Evolutionary conservation across 1,284 basidiomycete genomes (phyloP).

Genomic region (Athelia sp.): DNA sequence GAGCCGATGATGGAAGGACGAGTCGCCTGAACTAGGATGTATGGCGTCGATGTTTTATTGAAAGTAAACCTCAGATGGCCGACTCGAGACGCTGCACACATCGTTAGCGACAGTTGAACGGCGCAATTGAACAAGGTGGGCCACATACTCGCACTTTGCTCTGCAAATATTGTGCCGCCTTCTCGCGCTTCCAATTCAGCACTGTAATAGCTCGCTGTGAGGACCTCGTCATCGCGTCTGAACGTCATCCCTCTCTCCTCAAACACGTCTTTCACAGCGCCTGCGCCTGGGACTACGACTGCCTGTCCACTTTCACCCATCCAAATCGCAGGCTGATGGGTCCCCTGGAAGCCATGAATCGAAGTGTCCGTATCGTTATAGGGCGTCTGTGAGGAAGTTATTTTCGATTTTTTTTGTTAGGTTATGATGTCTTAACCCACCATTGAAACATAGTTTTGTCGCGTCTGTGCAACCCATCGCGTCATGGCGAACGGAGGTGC

Average conservation of each 20-base stretch:
- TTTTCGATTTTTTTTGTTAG: too few species aligned
- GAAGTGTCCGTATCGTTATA: constrained; percentile 66
- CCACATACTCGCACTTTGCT: constrained; percentile 69
- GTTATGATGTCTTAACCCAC: too few species aligned
- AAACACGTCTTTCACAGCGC: constrained; percentile 46
- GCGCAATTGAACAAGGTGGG: too few species aligned
- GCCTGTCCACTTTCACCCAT: constrained; percentile 81
- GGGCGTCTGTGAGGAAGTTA: constrained; percentile 44
- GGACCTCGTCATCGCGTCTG: constrained; percentile 52
- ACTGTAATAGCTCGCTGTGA: constrained; percentile 64
- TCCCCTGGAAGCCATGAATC: constrained; percentile 72
- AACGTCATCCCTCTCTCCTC: constrained; percentile 61
- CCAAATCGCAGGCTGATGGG: constrained; percentile 86
- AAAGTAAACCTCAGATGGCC: constrained; percentile 78
- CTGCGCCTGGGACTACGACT: constrained; percentile 58
- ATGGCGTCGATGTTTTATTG: constrained; percentile 40
- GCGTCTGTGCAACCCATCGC: constrained; percentile 72
- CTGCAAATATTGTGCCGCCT: constrained; percentile 48
- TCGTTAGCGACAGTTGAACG: constrained; percentile 5
- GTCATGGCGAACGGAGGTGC: constrained; percentile 83
- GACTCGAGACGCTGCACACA: constrained; percentile 61
- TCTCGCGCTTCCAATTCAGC: constrained; percentile 51
- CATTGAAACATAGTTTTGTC: constrained; percentile 69
- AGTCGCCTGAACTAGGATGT: constrained; percentile 68
- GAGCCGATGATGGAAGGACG: constrained; percentile 60